Conservation (phyloP, 164 flowering plant genomes). For the Berberis thunbergii region DNA sequence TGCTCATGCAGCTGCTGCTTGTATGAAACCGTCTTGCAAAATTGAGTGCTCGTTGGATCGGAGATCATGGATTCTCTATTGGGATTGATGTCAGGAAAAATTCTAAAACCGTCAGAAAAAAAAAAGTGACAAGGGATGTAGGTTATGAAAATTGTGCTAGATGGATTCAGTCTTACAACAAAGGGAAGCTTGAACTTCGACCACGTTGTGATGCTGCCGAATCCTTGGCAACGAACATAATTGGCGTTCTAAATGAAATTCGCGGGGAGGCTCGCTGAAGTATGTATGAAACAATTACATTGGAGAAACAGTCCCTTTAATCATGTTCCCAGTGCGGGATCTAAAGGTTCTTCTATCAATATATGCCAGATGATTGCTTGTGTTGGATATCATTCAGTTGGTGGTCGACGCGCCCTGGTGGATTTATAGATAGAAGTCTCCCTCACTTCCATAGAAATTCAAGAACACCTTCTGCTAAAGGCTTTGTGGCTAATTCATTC, state of each 20-base stretch:
- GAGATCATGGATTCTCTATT: constrained; percentile 96
- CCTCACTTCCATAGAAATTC: constrained; percentile 80
- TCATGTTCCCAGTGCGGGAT: constrained; percentile 98
- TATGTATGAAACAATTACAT: constrained; percentile 59
- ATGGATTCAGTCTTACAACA: constrained; percentile 36
- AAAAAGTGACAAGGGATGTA: constrained; percentile 19
- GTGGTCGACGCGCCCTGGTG: constrained; percentile 87
- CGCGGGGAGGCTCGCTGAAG: constrained; percentile 68
- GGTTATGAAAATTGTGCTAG: constrained; percentile 52
- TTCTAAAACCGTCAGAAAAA: constrained; percentile 32
- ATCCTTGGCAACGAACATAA: constrained; percentile 68
- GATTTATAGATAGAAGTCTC: constrained; percentile 87
- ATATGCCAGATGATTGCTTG: constrained; percentile 97
- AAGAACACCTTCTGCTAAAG: constrained; percentile 83
- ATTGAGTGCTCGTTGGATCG: constrained; percentile 98
- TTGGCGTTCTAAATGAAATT: constrained; percentile 48
- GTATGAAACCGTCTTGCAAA: constrained; percentile 98
- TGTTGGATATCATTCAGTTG: constrained; percentile 96
- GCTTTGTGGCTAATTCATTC: constrained; percentile 95
- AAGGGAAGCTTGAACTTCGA: constrained; percentile 52
- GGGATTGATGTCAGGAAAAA: constrained; percentile 85
- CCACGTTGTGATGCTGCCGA: constrained; percentile 88
- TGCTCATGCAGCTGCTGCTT: constrained; percentile 83
- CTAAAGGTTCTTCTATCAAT: constrained; percentile 91
- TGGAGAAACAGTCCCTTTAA: constrained; percentile 98